Conservation (phyloP, 1,284 basidiomycete species). For the Puccinia hordei region DNA sequence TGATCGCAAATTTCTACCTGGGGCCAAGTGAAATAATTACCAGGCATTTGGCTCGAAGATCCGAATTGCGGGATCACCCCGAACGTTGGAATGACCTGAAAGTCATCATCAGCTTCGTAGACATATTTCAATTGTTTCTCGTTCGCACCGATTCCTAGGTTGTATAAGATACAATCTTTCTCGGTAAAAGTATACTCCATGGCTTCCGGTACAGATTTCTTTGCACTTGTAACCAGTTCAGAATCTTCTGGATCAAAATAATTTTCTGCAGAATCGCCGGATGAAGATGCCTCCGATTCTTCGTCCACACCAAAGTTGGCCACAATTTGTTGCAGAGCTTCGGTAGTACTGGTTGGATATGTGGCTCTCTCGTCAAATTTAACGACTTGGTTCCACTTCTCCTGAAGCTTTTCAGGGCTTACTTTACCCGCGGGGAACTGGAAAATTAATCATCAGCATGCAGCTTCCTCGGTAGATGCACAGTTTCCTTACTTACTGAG, state of each 20-base stretch:
- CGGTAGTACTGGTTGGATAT: slow-evolving; percentile 71
- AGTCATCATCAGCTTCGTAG: slow-evolving; percentile 85
- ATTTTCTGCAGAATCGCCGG: slow-evolving; percentile 56
- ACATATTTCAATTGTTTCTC: slow-evolving; percentile 88
- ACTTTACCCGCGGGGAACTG: slow-evolving; percentile 76
- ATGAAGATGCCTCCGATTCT: slow-evolving; percentile 61
- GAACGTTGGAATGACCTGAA: slow-evolving; percentile 85
- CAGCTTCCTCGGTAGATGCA: background rate
- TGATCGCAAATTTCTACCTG: background rate
- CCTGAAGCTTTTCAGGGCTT: slow-evolving; percentile 75
- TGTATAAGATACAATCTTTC: slow-evolving; percentile 91
- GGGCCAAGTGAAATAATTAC: slow-evolving; percentile 50
- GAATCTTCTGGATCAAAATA: slow-evolving; percentile 83
- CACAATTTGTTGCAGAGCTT: slow-evolving; percentile 67
- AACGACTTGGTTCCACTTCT: slow-evolving; percentile 79
- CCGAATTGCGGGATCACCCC: slow-evolving; percentile 93
- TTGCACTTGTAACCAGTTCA: slow-evolving; percentile 77
- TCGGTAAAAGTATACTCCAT: slow-evolving; percentile 76
- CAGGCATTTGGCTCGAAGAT: slow-evolving; percentile 64
- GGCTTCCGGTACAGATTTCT: slow-evolving; percentile 67
- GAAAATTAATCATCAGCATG: slow-evolving; percentile 51
- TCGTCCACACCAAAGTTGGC: slow-evolving; percentile 70
- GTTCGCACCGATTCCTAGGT: slow-evolving; percentile 91
- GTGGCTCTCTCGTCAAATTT: slow-evolving; percentile 75
- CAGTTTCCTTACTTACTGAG: slow-evolving; percentile 54